phyloP scores from a whole-genome alignment of 257 asterid species.

The Craterostigma plantagineum region DNA sequence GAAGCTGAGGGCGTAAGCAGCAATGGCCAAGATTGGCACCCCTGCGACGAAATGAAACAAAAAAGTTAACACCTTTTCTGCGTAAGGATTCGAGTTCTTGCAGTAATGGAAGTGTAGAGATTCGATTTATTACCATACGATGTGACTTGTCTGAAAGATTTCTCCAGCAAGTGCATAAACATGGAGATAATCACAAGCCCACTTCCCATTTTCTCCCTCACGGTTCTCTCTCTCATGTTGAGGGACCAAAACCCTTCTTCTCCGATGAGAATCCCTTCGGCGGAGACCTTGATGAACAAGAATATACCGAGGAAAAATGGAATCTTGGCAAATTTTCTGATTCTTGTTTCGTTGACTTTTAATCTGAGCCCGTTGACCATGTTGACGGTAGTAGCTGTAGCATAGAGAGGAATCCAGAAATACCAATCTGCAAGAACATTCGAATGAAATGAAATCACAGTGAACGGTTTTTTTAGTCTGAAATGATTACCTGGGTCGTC shows the following conservation, averaged over 20 bases:
- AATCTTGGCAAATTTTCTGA: not conserved
- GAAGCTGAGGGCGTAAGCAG: slow-evolving; percentile 20
- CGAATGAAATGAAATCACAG: not conserved
- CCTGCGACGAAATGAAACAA: slow-evolving; percentile 8
- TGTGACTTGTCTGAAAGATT: slow-evolving; percentile 10
- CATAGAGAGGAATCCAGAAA: slow-evolving; percentile 13
- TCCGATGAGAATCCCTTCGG: slow-evolving; percentile 18
- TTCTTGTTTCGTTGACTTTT: not conserved
- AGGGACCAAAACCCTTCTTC: slow-evolving; percentile 24
- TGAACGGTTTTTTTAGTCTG: not conserved
- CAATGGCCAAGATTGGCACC: slow-evolving; percentile 12
- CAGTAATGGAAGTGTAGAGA: too few species aligned
- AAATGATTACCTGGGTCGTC: slow-evolving; percentile 10
- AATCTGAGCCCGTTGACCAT: slow-evolving; percentile 6
- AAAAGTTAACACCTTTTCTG: not conserved
- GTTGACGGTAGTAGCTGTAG: slow-evolving; percentile 8
- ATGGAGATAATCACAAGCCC: slow-evolving; percentile 41
- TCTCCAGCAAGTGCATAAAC: slow-evolving; percentile 18
- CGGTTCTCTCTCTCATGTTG: slow-evolving; percentile 46
- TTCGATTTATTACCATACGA: slow-evolving; percentile 16
- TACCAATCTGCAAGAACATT: slow-evolving; percentile 8
- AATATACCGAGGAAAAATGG: not conserved
- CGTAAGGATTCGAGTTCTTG: too few species aligned
- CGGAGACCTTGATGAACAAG: slow-evolving; percentile 9
- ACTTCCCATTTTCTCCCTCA: slow-evolving; percentile 57